A percentile compares a stretch with the other conserved stretches of the same genome.
These are phyloP conservation scores for Malus sieversii DNA, from an alignment of 306 rosid species.

Conservation along the genomic window DNA sequence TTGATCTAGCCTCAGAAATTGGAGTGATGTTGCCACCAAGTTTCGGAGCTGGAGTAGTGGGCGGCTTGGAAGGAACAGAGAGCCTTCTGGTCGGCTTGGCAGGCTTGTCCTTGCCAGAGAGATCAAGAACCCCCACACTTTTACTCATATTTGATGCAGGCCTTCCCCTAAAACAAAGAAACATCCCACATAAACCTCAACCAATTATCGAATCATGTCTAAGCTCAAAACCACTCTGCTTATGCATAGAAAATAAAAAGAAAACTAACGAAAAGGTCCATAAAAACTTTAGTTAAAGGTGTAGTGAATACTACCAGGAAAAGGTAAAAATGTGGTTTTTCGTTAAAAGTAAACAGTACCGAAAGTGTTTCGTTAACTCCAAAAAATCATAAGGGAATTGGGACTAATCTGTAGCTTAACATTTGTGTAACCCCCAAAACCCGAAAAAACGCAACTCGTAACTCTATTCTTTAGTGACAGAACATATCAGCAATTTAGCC, in stretches of 20 bases:
- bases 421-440: neutral
- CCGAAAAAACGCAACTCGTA: neutral
- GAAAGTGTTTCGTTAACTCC: no score
- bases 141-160: slow-evolving; percentile 50
- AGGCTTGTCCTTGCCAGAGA: slow-evolving; percentile 72
- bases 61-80: slow-evolving; percentile 55
- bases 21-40: slow-evolving; percentile 54
- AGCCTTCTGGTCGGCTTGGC: slow-evolving; percentile 88
- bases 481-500: neutral
- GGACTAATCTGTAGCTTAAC: neutral
- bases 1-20: slow-evolving; percentile 51
- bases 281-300: no score
- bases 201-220: neutral
- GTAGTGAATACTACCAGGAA: no score
- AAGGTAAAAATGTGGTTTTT: no score
- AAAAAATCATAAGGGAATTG: neutral
- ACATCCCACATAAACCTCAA: neutral
- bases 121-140: slow-evolving; percentile 69
- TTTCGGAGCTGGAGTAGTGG: slow-evolving; percentile 48
- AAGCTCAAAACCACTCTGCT: neutral
- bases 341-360: no score
- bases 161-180: slow-evolving; percentile 41
- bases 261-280: no score
- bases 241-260: neutral
- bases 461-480: neutral